phyloP scores from a whole-genome alignment of 768 basidiomycete genomes.

The Fomitopsis serialis region DNA sequence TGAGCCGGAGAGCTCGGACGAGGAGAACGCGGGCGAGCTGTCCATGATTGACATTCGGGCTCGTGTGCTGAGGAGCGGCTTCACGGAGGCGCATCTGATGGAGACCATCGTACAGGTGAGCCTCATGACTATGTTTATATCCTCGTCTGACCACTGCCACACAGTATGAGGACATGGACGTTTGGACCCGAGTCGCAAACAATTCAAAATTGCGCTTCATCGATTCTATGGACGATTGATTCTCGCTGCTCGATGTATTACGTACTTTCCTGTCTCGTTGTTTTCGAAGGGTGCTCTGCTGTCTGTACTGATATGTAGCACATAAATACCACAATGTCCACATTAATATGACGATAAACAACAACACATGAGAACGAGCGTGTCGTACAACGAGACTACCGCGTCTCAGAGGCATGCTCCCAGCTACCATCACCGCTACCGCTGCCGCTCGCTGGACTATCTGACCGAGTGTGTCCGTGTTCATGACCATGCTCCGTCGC shows the following conservation, averaged over 20 bases:
- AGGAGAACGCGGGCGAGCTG: constrained; percentile 55
- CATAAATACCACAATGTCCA: constrained; percentile 18
- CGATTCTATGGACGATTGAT: constrained; percentile 4
- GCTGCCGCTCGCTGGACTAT: constrained; percentile 36
- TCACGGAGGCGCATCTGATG: constrained; percentile 87
- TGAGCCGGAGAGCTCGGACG: constrained; percentile 36
- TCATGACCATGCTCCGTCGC: constrained; percentile 8
- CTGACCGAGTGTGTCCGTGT: constrained; percentile 13
- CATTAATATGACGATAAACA: not conserved
- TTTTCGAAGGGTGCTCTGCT: constrained; percentile 7
- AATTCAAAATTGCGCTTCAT: constrained; percentile 77
- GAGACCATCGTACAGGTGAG: constrained; percentile 78
- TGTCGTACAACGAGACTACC: constrained; percentile 6
- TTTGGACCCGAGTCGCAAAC: constrained; percentile 80
- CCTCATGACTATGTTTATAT: constrained; percentile 3
- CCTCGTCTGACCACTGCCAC: constrained; percentile 9
- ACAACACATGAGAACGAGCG: constrained; percentile 4
- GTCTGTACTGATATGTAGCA: constrained; percentile 19
- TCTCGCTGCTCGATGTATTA: not conserved
- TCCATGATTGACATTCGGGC: constrained; percentile 85
- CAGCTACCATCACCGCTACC: constrained; percentile 68
- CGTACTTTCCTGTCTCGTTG: not conserved
- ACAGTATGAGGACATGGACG: constrained; percentile 84
- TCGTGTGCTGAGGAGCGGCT: constrained; percentile 80
- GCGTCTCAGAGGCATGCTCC: constrained; percentile 58